These are phyloP conservation scores for Populus deltoides DNA, from an alignment of 345 rosid genomes.

Conservation along the genomic window DNA sequence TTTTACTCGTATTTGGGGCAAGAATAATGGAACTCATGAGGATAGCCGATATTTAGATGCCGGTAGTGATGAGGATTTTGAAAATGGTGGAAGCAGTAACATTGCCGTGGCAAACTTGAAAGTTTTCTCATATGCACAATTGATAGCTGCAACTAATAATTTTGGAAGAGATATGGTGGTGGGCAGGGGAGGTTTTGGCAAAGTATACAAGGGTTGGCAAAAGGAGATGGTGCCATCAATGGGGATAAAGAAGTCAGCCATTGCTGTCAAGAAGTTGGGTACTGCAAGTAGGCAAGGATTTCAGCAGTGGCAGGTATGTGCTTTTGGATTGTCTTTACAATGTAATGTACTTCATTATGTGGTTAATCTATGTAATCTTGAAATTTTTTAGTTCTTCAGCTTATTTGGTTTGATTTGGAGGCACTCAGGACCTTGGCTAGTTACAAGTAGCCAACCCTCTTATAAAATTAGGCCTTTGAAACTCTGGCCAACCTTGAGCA, in stretches of 20 bases:
- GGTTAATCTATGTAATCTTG: too few species aligned
- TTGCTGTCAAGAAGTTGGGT: slow-evolving; percentile 16
- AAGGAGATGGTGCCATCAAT: slow-evolving; percentile 5
- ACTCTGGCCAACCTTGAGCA: too few species aligned
- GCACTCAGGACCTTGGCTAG: too few species aligned
- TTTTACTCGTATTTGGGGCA: slow-evolving; percentile 4
- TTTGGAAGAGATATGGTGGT: slow-evolving; percentile 9
- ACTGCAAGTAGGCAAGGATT: slow-evolving; percentile 16
- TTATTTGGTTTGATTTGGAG: too few species aligned
- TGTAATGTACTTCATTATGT: too few species aligned
- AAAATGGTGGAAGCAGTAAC: not conserved
- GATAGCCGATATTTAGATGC: not conserved
- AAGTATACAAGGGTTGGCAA: slow-evolving; percentile 18
- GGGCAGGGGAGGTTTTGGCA: slow-evolving; percentile 21
- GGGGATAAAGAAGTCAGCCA: slow-evolving; percentile 1
- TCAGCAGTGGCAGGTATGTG: slow-evolving; percentile 13
- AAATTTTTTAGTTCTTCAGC: too few species aligned
- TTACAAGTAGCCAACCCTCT: too few species aligned
- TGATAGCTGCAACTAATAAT: slow-evolving; percentile 14
- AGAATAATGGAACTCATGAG: not conserved
- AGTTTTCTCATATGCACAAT: slow-evolving; percentile 15
- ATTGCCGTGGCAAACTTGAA: slow-evolving; percentile 1
- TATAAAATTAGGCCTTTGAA: too few species aligned
- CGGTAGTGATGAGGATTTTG: not conserved
- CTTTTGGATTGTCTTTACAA: too few species aligned